Conservation (phyloP, 768 basidiomycete species). For the Cyclocybe aegerita region DNA sequence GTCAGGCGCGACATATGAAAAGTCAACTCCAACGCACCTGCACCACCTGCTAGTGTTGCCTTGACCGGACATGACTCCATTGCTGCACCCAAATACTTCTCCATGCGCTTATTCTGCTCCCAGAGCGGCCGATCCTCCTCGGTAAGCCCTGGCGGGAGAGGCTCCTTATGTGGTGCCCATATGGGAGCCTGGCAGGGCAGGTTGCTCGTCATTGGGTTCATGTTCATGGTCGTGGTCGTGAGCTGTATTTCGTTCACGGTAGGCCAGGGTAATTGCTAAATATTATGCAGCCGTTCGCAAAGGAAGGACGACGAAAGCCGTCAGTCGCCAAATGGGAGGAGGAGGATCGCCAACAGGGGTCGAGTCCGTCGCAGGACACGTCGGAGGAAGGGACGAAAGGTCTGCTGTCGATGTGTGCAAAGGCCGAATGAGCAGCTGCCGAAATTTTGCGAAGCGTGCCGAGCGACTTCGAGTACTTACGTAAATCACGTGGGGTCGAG, state of each 20-base stretch:
- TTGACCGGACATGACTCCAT: conserved; percentile 90
- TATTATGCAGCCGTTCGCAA: no score
- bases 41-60: conserved; percentile 75
- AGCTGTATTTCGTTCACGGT: no score
- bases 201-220: conserved; percentile 30
- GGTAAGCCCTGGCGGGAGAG: conserved; percentile 79
- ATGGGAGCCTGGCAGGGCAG: conserved; percentile 64
- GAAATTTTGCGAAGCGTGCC: conserved; percentile 13
- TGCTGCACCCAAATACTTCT: conserved; percentile 63
- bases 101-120: conserved; percentile 75
- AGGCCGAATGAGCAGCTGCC: conserved; percentile 9
- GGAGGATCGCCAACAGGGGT: conserved; percentile 7
- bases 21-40: conserved; percentile 54
- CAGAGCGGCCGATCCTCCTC: conserved; percentile 74
- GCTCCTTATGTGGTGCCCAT: conserved; percentile 84
- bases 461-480: not conserved
- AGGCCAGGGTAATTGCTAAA: no score
- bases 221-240: conserved; percentile 10
- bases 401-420: not conserved
- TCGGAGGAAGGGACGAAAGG: conserved; percentile 6
- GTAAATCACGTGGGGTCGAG: not conserved
- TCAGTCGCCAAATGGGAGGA: no score
- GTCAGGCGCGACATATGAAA: not conserved
- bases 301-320: no score
- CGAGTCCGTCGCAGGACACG: conserved; percentile 11